Percentiles rank a stretch among this genome's conserved stretches.
Evolutionary conservation across 345 rosid genomes (phyloP).

Genomic region (Nasturtium officinale): DNA sequence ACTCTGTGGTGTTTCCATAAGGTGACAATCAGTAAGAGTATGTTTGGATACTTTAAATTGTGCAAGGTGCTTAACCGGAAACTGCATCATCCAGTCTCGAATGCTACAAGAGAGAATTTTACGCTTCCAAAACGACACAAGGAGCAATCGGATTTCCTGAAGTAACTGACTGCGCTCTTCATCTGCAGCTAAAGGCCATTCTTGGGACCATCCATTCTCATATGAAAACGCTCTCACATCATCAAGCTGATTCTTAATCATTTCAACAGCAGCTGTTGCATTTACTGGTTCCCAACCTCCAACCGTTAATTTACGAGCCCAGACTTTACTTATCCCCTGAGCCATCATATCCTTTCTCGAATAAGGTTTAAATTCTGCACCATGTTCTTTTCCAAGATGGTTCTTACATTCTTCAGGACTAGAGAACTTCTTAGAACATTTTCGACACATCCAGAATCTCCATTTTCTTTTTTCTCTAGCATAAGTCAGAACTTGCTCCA

Average conservation of each 20-base stretch:
- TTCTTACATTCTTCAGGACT: not conserved
- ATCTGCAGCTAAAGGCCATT: slow-evolving; percentile 21
- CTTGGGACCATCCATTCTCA: slow-evolving; percentile 22
- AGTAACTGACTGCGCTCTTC: slow-evolving; percentile 8
- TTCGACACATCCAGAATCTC: slow-evolving; percentile 26
- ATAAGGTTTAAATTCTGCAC: not conserved
- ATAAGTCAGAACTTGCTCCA: slow-evolving; percentile 5
- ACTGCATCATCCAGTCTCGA: not conserved
- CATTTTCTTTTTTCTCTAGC: not conserved
- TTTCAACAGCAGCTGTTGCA: slow-evolving; percentile 5
- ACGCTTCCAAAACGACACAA: not conserved
- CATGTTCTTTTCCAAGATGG: slow-evolving; percentile 15
- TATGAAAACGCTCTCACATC: slow-evolving; percentile 18
- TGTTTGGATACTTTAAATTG: slow-evolving; percentile 5
- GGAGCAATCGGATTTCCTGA: not conserved
- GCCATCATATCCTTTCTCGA: not conserved
- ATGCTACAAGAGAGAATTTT: slow-evolving; percentile 16
- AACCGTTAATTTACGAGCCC: not conserved
- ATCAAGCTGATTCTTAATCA: slow-evolving; percentile 14
- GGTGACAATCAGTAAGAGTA: slow-evolving; percentile 3
- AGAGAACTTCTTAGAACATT: slow-evolving; percentile 9
- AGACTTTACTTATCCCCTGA: not conserved
- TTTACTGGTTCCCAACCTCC: slow-evolving; percentile 22
- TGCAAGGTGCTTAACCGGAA: not conserved
- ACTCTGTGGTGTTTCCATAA: slow-evolving; percentile 32